A percentile compares a stretch with the other conserved stretches of the same genome.
Evolutionary conservation across 371 early-diverging fungal species (phyloP).

Genomic region (Rhizopus stolonifer): DNA sequence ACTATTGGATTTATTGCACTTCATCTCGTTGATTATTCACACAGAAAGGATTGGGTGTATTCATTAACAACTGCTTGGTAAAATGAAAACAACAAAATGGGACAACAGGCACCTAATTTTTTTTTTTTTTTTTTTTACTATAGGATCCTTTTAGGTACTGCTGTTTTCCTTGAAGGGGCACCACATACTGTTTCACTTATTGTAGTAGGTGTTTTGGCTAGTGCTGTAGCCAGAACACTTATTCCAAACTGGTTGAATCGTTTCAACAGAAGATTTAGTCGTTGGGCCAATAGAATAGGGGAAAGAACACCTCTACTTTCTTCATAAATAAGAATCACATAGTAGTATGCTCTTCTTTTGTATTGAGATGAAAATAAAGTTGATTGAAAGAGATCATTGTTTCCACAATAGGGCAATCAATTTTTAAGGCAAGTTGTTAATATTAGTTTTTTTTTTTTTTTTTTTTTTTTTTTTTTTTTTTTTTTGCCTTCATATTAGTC

Average conservation of each 20-base stretch:
- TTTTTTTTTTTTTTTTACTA: conserved; percentile 4
- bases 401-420: no score
- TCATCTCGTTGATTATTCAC: conserved; percentile 45
- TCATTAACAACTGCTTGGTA: conserved; percentile 51
- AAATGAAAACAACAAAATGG: no score
- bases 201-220: conserved; percentile 43
- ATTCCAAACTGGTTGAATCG: conserved; percentile 44
- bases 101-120: no score
- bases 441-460: no score
- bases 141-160: conserved; percentile 40
- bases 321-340: neutral
- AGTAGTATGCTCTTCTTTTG: neutral
- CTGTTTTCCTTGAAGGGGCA: conserved; percentile 29
- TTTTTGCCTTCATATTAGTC: no score
- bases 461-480: no score
- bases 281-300: conserved; percentile 33
- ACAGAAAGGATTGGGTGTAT: conserved; percentile 50
- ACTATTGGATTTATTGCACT: conserved; percentile 39
- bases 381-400: no score
- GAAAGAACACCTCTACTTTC: conserved; percentile 47
- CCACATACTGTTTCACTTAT: conserved; percentile 37
- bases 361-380: neutral
- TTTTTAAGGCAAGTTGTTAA: no score
- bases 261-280: conserved; percentile 38
- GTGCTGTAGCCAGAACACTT: conserved; percentile 42